These are phyloP conservation scores for Biscutella laevigata DNA, from an alignment of 441 rosid species.

Conservation along the genomic window DNA sequence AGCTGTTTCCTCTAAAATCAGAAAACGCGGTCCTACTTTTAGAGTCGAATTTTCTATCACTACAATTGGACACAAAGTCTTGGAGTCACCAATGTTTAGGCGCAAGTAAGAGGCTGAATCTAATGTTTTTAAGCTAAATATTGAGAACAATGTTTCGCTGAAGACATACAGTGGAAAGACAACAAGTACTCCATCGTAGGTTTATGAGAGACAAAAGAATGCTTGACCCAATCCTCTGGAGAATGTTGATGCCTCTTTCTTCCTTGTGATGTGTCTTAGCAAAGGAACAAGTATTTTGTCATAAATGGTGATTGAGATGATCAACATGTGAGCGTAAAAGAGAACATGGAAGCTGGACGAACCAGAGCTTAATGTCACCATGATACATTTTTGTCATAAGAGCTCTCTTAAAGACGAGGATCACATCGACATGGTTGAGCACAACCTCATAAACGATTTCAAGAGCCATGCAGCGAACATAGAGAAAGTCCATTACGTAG, in stretches of 20 bases:
- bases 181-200: no score
- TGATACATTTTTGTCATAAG: no score
- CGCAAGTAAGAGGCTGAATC: slow-evolving; percentile 29
- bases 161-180: slow-evolving; percentile 30
- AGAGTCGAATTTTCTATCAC: slow-evolving; percentile 24
- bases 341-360: slow-evolving; percentile 57
- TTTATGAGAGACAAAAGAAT: slow-evolving; percentile 54
- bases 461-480: no score
- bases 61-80: slow-evolving; percentile 24
- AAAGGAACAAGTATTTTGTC: slow-evolving; percentile 59
- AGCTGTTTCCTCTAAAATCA: no score
- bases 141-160: slow-evolving; percentile 26
- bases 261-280: slow-evolving; percentile 40
- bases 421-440: no score
- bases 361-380: no score
- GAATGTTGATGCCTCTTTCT: slow-evolving; percentile 66
- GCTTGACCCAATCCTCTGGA: slow-evolving; percentile 76
- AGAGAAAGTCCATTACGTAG: no score
- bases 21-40: slow-evolving; percentile 16
- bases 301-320: slow-evolving; percentile 42
- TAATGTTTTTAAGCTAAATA: slow-evolving; percentile 24
- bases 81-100: slow-evolving; percentile 23
- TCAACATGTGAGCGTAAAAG: slow-evolving; percentile 49
- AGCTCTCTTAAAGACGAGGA: no score
- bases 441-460: no score